Conservation (phyloP, 2,329 filamentous ascomycete species). For the Aureobasidium sp. region DNA sequence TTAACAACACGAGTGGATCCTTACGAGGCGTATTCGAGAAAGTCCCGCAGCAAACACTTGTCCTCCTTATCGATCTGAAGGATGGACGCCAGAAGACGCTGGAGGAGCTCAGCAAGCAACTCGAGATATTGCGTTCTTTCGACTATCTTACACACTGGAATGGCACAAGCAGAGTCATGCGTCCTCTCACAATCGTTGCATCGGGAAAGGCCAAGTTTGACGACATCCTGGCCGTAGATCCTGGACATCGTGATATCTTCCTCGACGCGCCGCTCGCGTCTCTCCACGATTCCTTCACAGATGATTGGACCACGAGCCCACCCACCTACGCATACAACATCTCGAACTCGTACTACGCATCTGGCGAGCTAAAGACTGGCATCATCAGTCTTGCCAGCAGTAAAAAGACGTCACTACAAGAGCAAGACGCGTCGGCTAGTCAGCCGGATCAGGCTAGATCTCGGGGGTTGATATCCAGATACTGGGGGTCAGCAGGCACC, state of each 20-base stretch:
- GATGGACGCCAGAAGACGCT: conserved; percentile 38
- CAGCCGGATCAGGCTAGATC: too few species aligned
- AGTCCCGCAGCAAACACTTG: conserved; percentile 52
- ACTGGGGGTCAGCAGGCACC: too few species aligned
- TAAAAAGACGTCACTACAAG: too few species aligned
- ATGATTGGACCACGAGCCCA: too few species aligned
- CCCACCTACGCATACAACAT: too few species aligned
- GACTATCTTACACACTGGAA: conserved; percentile 40
- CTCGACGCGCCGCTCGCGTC: too few species aligned
- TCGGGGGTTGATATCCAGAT: too few species aligned
- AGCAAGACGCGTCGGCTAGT: too few species aligned
- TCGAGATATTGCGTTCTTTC: conserved; percentile 49
- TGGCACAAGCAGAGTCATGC: conserved; percentile 42
- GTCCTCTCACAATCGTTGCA: conserved; percentile 59
- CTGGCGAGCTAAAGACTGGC: too few species aligned
- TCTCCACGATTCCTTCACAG: too few species aligned
- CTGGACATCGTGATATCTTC: conserved; percentile 57
- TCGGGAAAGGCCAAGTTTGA: conserved; percentile 60
- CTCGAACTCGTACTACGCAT: conserved; percentile 22
- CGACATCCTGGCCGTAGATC: conserved; percentile 40
- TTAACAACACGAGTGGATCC: conserved; percentile 17
- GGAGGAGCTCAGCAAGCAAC: conserved; percentile 35
- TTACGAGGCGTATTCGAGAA: conserved; percentile 56
- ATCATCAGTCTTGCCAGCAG: too few species aligned
- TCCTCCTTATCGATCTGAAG: conserved; percentile 61